phyloP scores from a whole-genome alignment of 305 asterid genomes.

The Ilex paraguariensis region DNA sequence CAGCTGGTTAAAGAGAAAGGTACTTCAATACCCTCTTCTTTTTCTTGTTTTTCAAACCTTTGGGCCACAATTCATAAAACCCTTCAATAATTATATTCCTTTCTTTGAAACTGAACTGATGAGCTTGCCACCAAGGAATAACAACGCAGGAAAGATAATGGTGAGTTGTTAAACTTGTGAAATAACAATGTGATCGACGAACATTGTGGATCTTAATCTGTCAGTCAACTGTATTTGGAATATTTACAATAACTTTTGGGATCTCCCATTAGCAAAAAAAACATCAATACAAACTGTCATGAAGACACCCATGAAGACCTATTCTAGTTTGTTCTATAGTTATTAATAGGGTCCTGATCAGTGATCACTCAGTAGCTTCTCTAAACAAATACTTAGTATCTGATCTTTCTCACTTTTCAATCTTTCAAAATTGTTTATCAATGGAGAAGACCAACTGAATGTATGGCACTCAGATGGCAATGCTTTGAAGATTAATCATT shows the following conservation, averaged over 20 bases:
- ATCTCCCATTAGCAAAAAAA: no score
- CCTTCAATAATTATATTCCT: constrained; percentile 23
- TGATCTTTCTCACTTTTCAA: constrained; percentile 16
- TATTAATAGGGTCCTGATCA: no score
- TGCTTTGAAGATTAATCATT: constrained; percentile 51
- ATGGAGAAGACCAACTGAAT: constrained; percentile 24
- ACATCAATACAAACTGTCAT: no score
- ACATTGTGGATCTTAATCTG: no score
- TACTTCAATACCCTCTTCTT: constrained; percentile 20
- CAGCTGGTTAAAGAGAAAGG: constrained; percentile 43
- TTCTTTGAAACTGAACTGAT: constrained; percentile 23
- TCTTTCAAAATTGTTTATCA: constrained; percentile 15
- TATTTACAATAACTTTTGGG: no score
- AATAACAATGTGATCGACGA: no score
- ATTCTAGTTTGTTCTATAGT: no score
- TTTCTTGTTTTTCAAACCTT: constrained; percentile 42
- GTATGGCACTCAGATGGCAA: constrained; percentile 33
- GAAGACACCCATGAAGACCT: no score
- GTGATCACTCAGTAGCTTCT: no score
- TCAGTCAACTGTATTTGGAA: no score
- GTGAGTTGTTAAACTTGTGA: no score
- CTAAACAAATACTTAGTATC: constrained; percentile 18
- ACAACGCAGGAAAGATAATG: not conserved
- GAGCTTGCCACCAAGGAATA: constrained; percentile 3
- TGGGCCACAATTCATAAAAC: constrained; percentile 35